phyloP scores from a whole-genome alignment of 2,329 filamentous ascomycete genomes.

The Cephalotrichum gorgonifer region DNA sequence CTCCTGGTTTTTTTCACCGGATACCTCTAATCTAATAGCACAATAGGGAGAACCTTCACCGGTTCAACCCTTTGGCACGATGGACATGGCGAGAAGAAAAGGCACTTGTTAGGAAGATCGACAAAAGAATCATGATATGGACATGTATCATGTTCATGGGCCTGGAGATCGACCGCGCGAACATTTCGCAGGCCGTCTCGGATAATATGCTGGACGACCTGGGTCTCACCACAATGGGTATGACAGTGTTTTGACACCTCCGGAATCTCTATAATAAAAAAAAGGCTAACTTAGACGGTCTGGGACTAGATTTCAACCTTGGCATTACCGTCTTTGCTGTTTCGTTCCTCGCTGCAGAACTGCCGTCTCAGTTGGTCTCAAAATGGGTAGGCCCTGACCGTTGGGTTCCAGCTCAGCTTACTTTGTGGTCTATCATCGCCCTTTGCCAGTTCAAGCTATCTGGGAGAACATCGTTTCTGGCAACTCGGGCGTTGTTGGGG shows the following conservation, averaged over 20 bases:
- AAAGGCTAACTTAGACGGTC: too few species aligned
- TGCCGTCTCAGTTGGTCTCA: conserved; percentile 50
- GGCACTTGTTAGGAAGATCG: conserved; percentile 28
- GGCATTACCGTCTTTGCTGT: conserved; percentile 21
- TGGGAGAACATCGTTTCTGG: conserved; percentile 26
- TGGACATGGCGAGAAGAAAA: conserved; percentile 26
- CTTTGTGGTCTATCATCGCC: conserved; percentile 44
- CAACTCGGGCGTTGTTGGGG: conserved; percentile 25
- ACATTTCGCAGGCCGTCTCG: conserved; percentile 18
- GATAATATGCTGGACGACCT: conserved; percentile 17
- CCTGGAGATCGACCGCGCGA: conserved; percentile 20
- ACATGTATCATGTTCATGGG: conserved; percentile 23
- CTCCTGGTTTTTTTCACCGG: not conserved
- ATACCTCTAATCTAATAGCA: too few species aligned
- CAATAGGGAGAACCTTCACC: conserved; percentile 21
- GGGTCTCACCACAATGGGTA: conserved; percentile 21
- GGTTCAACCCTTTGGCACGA: conserved; percentile 23
- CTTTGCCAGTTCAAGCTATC: conserved; percentile 32
- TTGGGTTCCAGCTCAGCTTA: conserved; percentile 50
- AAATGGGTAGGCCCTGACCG: conserved; percentile 49
- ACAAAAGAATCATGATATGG: conserved; percentile 38
- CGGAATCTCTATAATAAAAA: too few species aligned
- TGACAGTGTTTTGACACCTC: too few species aligned
- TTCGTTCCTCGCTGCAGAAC: conserved; percentile 21
- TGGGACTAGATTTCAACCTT: conserved; percentile 19